phyloP scores from a whole-genome alignment of 805 yeast species.

The Myxozyma sirexii region DNA sequence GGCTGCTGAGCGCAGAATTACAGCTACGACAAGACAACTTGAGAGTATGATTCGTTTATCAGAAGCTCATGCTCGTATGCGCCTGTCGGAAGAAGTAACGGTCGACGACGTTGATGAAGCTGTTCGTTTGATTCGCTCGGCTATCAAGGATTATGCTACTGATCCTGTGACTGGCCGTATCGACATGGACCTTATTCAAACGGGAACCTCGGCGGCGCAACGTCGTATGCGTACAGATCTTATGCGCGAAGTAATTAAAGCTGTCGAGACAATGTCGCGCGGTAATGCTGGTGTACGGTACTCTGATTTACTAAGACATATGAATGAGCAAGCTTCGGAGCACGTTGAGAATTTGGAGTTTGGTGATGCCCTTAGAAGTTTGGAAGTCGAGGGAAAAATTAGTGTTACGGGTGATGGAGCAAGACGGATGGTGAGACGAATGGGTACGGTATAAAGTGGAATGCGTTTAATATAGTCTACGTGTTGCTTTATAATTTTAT shows the following conservation, averaged over 20 bases:
- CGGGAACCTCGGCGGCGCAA: constrained; percentile 90
- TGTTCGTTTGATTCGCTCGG: constrained; percentile 86
- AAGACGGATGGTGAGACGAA: constrained; percentile 57
- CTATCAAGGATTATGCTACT: constrained; percentile 96
- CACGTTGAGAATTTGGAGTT: constrained; percentile 73
- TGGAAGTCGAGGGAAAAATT: constrained; percentile 72
- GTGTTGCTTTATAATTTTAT: not conserved
- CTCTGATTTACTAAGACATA: constrained; percentile 57
- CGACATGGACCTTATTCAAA: constrained; percentile 95
- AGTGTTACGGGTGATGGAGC: constrained; percentile 72
- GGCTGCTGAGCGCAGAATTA: constrained; percentile 82
- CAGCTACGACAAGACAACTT: constrained; percentile 96
- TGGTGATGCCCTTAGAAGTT: constrained; percentile 63
- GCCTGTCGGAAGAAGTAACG: constrained; percentile 71
- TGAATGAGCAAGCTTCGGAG: constrained; percentile 67
- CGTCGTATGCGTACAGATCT: constrained; percentile 75
- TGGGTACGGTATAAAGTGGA: constrained; percentile 13
- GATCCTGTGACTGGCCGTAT: constrained; percentile 96
- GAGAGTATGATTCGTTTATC: constrained; percentile 91
- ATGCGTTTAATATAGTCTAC: no score
- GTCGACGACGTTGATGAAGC: constrained; percentile 88
- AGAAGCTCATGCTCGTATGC: constrained; percentile 98
- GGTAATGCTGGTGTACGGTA: constrained; percentile 51
- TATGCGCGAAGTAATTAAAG: constrained; percentile 58
- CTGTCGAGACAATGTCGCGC: constrained; percentile 47